Evolutionary conservation across 805 yeast genomes (phyloP).

Genomic region (Yamadazyma sp.): DNA sequence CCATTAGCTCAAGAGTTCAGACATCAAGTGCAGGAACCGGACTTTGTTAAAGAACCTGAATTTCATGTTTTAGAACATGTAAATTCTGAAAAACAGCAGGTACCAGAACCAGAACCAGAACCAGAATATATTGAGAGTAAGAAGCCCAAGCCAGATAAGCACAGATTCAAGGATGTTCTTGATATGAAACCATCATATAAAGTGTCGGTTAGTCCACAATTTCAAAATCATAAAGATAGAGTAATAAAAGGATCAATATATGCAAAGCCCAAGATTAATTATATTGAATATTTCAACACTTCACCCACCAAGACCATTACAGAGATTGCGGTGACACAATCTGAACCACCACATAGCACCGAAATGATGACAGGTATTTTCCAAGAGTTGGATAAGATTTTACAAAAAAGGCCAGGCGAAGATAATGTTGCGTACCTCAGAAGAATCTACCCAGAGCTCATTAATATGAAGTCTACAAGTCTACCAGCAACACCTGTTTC

Average conservation of each 20-base stretch:
- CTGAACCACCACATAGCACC: not conserved
- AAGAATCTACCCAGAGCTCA: constrained; percentile 8
- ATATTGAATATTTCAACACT: not conserved
- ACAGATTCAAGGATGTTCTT: constrained; percentile 16
- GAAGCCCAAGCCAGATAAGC: too few species aligned
- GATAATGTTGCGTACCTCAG: constrained; percentile 7
- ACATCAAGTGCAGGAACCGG: too few species aligned
- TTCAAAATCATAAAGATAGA: constrained; percentile 15
- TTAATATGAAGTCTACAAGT: too few species aligned
- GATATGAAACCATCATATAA: constrained; percentile 20
- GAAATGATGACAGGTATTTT: not conserved
- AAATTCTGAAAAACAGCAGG: too few species aligned
- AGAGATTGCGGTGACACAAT: too few species aligned
- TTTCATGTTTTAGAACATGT: too few species aligned
- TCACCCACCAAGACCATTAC: not conserved
- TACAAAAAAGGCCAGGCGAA: constrained; percentile 8
- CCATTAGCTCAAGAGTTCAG: too few species aligned
- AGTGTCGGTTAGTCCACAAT: constrained; percentile 22
- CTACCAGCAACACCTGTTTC: too few species aligned
- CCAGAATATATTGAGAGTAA: too few species aligned
- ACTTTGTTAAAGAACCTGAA: too few species aligned
- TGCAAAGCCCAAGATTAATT: constrained; percentile 17
- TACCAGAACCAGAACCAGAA: too few species aligned
- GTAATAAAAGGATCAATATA: constrained; percentile 7
- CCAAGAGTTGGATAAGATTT: not conserved